phyloP scores from a whole-genome alignment of 345 rosid genomes.

The Streptanthus diversifolius region DNA sequence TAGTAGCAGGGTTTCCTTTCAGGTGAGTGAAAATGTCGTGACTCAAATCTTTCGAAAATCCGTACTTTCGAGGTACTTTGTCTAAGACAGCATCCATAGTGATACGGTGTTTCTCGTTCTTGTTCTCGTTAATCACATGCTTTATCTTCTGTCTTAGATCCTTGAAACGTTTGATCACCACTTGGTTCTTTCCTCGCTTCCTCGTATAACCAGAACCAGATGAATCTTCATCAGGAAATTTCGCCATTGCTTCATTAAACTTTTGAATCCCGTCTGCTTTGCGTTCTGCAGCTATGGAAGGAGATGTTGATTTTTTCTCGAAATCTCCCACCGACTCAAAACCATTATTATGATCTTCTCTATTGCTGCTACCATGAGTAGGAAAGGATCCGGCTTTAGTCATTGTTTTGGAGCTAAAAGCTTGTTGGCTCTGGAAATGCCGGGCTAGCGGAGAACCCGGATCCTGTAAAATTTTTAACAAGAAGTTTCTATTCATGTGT shows the following conservation, averaged over 20 bases:
- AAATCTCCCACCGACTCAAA: slow-evolving; percentile 20
- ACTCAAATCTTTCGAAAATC: slow-evolving; percentile 53
- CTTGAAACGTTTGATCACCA: slow-evolving; percentile 54
- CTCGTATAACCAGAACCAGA: slow-evolving; percentile 37
- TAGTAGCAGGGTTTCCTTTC: slow-evolving; percentile 22
- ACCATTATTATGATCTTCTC: slow-evolving; percentile 24
- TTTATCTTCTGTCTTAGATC: slow-evolving; percentile 64
- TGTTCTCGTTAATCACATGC: slow-evolving; percentile 53
- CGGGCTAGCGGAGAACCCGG: slow-evolving; percentile 54
- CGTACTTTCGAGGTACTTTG: slow-evolving; percentile 62
- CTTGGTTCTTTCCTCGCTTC: slow-evolving; percentile 39
- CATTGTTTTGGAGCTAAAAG: slow-evolving; percentile 31
- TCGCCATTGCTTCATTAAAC: slow-evolving; percentile 28
- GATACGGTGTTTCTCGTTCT: slow-evolving; percentile 62
- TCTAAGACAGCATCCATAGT: slow-evolving; percentile 79
- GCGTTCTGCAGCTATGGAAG: slow-evolving; percentile 34
- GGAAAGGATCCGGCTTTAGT: slow-evolving; percentile 50
- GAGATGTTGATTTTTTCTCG: slow-evolving; percentile 31
- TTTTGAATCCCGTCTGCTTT: slow-evolving; percentile 37
- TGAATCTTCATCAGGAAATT: slow-evolving; percentile 28
- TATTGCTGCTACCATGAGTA: slow-evolving; percentile 16
- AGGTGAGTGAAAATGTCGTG: slow-evolving; percentile 35
- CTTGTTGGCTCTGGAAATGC: slow-evolving; percentile 42
- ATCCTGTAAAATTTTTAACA: slow-evolving; percentile 46
- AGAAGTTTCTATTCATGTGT: slow-evolving; percentile 50